Evolutionary conservation across 2,329 filamentous ascomycete genomes (phyloP).

Genomic region (Immersiporthe knoxdaviesiana): DNA sequence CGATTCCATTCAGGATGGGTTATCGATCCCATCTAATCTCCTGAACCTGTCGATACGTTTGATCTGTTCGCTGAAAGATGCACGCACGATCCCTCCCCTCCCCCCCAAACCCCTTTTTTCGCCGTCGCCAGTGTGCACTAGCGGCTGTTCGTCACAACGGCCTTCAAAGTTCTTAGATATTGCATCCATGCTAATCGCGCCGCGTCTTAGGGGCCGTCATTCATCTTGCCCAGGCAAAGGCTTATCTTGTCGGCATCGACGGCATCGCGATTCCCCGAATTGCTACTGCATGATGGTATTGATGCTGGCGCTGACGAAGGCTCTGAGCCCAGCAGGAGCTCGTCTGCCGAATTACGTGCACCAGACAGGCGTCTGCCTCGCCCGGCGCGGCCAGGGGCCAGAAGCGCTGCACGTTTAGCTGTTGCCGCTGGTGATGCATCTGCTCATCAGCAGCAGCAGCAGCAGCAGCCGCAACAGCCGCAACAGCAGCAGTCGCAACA

Average conservation of each 20-base stretch:
- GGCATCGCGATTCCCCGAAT: too few species aligned
- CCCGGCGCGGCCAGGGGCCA: constrained; percentile 17
- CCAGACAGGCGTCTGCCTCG: constrained; percentile 19
- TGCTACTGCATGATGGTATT: background rate
- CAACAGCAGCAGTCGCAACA: constrained; percentile 78
- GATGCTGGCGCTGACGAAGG: background rate
- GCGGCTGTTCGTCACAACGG: background rate
- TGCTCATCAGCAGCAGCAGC: constrained; percentile 9
- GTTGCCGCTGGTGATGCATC: constrained; percentile 9
- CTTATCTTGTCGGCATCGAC: background rate
- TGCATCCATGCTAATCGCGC: constrained; percentile 19
- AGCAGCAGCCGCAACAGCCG: constrained; percentile 46
- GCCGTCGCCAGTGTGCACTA: background rate
- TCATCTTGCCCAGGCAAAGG: background rate
- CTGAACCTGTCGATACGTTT: background rate
- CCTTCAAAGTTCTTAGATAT: background rate
- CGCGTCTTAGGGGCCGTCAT: constrained; percentile 14
- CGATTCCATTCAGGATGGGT: constrained; percentile 8
- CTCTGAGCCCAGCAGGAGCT: background rate
- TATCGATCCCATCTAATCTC: constrained; percentile 1
- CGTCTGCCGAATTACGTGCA: constrained; percentile 1
- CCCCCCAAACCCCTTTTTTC: background rate
- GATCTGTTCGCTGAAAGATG: background rate
- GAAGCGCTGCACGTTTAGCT: constrained; percentile 15
- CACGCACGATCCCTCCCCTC: too few species aligned